phyloP scores from a whole-genome alignment of 139 green algal genomes.

The Chlorella vulgaris region DNA sequence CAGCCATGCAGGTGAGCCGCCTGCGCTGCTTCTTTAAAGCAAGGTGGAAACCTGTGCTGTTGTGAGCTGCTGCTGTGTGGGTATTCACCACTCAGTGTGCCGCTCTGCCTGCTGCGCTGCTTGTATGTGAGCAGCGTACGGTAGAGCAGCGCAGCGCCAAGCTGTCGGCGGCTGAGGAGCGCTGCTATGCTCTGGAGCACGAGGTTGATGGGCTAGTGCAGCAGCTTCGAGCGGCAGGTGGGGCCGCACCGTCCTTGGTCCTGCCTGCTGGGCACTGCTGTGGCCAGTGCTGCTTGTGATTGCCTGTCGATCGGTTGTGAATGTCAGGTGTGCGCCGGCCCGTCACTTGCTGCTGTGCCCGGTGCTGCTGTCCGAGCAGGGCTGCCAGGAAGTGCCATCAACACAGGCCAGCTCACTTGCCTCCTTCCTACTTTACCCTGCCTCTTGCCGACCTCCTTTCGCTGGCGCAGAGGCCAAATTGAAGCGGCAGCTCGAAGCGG shows the following conservation, averaged over 20 bases:
- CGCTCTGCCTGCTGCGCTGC: no score
- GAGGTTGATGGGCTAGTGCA: constrained; percentile 38
- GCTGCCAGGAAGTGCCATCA: no score
- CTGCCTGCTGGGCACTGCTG: background rate
- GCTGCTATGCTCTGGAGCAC: constrained; percentile 27
- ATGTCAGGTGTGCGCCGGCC: no score
- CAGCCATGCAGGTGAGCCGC: constrained; percentile 48
- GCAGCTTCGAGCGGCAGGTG: constrained; percentile 10
- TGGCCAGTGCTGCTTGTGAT: background rate
- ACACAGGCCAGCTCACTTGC: background rate
- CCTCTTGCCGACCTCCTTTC: background rate
- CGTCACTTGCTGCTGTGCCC: no score
- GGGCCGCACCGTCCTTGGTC: background rate
- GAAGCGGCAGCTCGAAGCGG: constrained; percentile 12
- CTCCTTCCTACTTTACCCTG: background rate
- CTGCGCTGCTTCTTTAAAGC: background rate
- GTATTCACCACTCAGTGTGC: background rate
- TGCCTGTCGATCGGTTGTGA: no score
- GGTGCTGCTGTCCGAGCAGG: no score
- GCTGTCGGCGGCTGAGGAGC: constrained; percentile 39
- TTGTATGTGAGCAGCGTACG: no score
- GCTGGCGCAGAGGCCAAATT: constrained; percentile 1
- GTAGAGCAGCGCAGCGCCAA: constrained; percentile 42
- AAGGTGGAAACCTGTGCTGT: constrained; percentile 12
- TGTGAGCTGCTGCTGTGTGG: background rate